Conservation (phyloP, 805 yeast genomes). For the Candida vartiovaarae region DNA sequence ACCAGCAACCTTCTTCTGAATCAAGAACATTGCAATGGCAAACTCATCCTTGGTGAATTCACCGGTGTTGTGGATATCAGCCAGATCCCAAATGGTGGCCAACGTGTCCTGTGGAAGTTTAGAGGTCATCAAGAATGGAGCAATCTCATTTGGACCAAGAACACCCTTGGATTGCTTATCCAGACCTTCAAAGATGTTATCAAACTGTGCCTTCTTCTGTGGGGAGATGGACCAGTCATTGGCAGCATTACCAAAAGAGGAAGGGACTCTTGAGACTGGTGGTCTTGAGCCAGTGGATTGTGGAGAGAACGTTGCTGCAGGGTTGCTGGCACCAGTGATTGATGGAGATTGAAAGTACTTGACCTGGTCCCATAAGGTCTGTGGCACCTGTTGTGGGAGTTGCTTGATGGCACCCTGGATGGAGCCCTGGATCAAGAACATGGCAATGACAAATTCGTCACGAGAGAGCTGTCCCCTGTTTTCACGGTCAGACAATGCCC, state of each 20-base stretch:
- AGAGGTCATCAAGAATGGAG: constrained; percentile 82
- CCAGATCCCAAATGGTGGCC: constrained; percentile 90
- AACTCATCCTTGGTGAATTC: constrained; percentile 76
- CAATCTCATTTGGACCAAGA: constrained; percentile 74
- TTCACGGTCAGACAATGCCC: constrained; percentile 80
- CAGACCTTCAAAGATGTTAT: constrained; percentile 67
- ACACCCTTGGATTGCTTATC: constrained; percentile 60
- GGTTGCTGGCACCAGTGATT: constrained; percentile 12
- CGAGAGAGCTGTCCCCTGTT: constrained; percentile 66
- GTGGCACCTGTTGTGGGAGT: constrained; percentile 45
- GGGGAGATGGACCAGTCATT: constrained; percentile 63
- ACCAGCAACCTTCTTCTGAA: constrained; percentile 79
- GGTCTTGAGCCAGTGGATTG: constrained; percentile 18
- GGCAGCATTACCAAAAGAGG: constrained; percentile 31
- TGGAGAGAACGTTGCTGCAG: constrained; percentile 10
- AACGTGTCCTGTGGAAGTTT: constrained; percentile 76
- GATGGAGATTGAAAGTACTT: constrained; percentile 13
- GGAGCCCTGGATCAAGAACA: constrained; percentile 87
- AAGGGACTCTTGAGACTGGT: constrained; percentile 28
- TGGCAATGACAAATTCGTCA: constrained; percentile 81
- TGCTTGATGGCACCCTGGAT: constrained; percentile 57
- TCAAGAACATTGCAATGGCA: constrained; percentile 88
- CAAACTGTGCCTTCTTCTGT: constrained; percentile 70
- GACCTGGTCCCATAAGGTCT: constrained; percentile 31
- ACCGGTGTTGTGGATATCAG: constrained; percentile 85